phyloP scores from a whole-genome alignment of 352 stramenopile genomes.

The Phytophthora agathidicida region DNA sequence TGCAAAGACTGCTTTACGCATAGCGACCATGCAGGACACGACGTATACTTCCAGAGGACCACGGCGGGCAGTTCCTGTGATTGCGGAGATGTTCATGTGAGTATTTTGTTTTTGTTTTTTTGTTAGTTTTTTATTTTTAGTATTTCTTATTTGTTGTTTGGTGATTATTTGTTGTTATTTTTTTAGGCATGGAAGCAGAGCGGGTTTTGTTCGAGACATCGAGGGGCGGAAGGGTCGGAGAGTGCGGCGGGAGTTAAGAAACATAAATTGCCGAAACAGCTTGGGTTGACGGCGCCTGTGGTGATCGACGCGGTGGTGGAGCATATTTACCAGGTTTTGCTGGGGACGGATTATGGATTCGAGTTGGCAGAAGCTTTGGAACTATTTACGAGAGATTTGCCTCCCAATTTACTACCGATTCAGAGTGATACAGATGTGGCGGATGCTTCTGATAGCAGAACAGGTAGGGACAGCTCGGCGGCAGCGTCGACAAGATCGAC shows the following conservation, averaged over 20 bases:
- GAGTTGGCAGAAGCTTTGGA: constrained; percentile 77
- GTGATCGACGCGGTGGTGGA: constrained; percentile 83
- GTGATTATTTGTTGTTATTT: constrained; percentile 9
- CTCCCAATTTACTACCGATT: constrained; percentile 49
- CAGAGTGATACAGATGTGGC: constrained; percentile 44
- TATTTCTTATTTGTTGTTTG: not conserved
- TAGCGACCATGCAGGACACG: constrained; percentile 79
- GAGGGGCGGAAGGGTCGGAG: constrained; percentile 54
- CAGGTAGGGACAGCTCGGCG: constrained; percentile 3
- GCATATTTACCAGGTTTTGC: constrained; percentile 72
- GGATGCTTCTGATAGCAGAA: constrained; percentile 11
- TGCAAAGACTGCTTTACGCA: constrained; percentile 88
- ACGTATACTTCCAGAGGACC: constrained; percentile 89
- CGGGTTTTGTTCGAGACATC: constrained; percentile 83
- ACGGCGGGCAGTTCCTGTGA: constrained; percentile 88
- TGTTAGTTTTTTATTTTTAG: constrained; percentile 2
- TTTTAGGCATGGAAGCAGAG: constrained; percentile 74
- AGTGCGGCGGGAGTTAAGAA: constrained; percentile 47
- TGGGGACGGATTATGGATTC: constrained; percentile 72
- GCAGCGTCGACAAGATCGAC: constrained; percentile 11
- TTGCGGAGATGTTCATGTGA: constrained; percentile 81
- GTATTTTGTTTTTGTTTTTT: constrained; percentile 8
- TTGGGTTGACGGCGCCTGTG: constrained; percentile 52
- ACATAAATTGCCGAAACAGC: constrained; percentile 67
- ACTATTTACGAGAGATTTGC: constrained; percentile 65